A percentile compares a stretch with the other conserved stretches of the same genome.
phyloP scores from a whole-genome alignment of 169 alveolate genomes.

The Cyclospora cayetanensis region DNA sequence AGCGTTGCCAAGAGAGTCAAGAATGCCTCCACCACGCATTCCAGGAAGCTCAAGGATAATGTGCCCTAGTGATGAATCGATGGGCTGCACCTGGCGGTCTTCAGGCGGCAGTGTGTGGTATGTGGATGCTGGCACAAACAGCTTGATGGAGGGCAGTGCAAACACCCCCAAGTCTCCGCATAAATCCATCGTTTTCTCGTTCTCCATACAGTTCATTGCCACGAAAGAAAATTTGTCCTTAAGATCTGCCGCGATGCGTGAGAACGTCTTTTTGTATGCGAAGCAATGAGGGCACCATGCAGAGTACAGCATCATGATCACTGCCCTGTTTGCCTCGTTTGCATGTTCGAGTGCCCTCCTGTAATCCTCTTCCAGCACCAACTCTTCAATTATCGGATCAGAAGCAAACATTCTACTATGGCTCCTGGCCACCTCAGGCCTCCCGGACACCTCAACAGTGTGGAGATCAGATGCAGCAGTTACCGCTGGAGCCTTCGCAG shows the following conservation, averaged over 20 bases:
- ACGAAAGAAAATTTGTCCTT: background rate
- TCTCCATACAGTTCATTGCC: conserved; percentile 48
- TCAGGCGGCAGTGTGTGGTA: conserved; percentile 11
- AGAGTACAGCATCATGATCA: conserved; percentile 27
- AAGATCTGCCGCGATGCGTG: conserved; percentile 19
- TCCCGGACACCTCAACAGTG: no score
- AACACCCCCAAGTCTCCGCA: conserved; percentile 13
- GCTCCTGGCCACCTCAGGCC: no score
- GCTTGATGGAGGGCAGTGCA: conserved; percentile 45
- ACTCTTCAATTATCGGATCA: conserved; percentile 16
- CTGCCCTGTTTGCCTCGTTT: background rate
- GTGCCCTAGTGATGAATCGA: background rate
- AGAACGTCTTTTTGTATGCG: conserved; percentile 15
- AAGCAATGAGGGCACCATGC: conserved; percentile 60
- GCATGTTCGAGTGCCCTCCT: background rate
- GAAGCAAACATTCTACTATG: conserved; percentile 36
- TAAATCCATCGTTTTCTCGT: background rate
- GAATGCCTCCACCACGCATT: background rate
- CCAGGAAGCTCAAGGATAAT: background rate
- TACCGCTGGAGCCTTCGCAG: no score
- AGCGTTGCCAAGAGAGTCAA: background rate
- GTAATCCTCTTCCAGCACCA: background rate
- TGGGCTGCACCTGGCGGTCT: background rate
- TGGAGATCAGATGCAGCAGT: no score
- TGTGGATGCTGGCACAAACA: conserved; percentile 37